Conservation (phyloP, 2,329 filamentous ascomycete genomes). For the Dendrostoma leiphaemia region DNA sequence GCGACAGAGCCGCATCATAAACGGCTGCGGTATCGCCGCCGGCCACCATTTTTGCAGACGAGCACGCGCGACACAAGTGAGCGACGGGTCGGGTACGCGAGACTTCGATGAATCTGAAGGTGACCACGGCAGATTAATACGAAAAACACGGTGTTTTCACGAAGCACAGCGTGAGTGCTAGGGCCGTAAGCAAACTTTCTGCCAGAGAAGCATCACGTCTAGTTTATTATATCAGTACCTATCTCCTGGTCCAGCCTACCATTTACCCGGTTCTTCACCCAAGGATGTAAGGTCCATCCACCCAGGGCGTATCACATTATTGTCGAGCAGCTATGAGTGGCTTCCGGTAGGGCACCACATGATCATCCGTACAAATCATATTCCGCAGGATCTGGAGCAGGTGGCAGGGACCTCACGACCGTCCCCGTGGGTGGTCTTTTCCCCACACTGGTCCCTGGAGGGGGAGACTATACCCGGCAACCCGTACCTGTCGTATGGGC, state of each 20-base stretch:
- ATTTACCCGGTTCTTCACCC: not conserved
- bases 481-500: too few relatives aligned
- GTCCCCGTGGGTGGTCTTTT: too few relatives aligned
- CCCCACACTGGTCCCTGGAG: not conserved
- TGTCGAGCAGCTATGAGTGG: not conserved
- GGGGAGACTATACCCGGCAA: not conserved
- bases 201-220: not conserved
- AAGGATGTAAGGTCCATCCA: too few relatives aligned
- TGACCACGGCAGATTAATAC: too few relatives aligned
- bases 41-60: constrained; percentile 39
- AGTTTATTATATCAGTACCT: not conserved
- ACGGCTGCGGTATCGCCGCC: constrained; percentile 30
- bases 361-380: not conserved
- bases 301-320: too few relatives aligned
- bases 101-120: too few relatives aligned
- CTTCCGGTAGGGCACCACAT: not conserved
- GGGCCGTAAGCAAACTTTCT: not conserved
- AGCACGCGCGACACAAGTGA: too few relatives aligned
- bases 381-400: not conserved
- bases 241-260: not conserved
- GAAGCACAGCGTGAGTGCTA: not conserved
- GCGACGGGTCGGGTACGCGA: too few relatives aligned
- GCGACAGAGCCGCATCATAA: constrained; percentile 51
- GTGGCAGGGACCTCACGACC: not conserved
- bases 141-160: too few relatives aligned